Evolutionary conservation across 1,284 basidiomycete species (phyloP), one percentile per base, ranked within the genome.

Genomic region (Takashimella koratensis): DNA sequence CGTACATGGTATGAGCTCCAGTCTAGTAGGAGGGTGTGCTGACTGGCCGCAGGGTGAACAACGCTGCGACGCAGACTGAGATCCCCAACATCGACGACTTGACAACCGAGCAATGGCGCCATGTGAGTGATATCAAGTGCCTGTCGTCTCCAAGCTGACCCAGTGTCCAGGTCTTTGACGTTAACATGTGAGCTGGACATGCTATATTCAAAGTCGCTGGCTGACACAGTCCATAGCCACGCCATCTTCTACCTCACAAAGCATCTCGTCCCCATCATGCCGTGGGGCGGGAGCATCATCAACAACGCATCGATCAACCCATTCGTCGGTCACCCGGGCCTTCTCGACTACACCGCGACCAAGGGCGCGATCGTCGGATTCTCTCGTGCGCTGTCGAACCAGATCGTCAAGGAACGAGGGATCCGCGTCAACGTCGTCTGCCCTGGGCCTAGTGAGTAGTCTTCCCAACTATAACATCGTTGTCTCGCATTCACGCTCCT

Each of bases 341-440:
- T 83, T 23, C 65, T 83, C 43, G 82, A 84, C 66, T 83, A 82
- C 65, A 81, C 81, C 16, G 70, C 80, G 1, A 82, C 82, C 19
- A 83, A 82, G 65, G 81, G 81, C n/a, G 79, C 81, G 5, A 80
- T 81, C 44, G 73, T 82, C 43, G 79, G 59, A 4, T 81, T 82
- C 60, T 71, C 73, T 4, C 56, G 77, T 39, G 80, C 78, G 0
- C 68, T 83, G 44, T 79, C 76, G 53, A 83, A 82, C 64, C 81
- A 83, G 64, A 76, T 83, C 45, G 78, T 82, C 26, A 78, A 79
- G 51, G 77, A 80, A 51, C 79, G 77, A 59, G 78, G 78, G 11
- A 79, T 83, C 52, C 70, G 82, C 19, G 80, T 82, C 53, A 82
- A 82, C 47, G 58, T 73, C 20, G 77, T 82, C 46, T 80, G 80